Evolutionary conservation across 768 basidiomycete species (phyloP).

Genomic region (Macrolepiota dolichaula): DNA sequence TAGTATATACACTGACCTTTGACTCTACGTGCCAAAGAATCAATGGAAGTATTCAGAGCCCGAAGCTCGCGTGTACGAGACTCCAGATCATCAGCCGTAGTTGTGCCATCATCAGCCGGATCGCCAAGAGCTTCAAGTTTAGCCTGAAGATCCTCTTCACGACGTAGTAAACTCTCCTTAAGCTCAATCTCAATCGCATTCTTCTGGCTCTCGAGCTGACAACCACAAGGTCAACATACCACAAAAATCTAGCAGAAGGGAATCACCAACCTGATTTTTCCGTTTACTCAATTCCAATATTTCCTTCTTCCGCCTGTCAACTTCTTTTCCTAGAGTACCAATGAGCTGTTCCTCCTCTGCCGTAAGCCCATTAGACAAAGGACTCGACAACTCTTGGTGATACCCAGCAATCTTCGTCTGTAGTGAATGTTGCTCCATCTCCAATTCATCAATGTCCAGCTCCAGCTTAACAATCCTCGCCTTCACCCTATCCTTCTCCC

Average conservation of each 20-base stretch:
- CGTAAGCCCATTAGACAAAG: constrained; percentile 73
- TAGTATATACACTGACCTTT: constrained; percentile 39
- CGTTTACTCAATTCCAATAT: constrained; percentile 64
- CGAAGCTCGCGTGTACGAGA: constrained; percentile 66
- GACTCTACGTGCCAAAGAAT: constrained; percentile 56
- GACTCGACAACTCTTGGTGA: constrained; percentile 64
- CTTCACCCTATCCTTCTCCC: constrained; percentile 69
- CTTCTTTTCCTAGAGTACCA: constrained; percentile 65
- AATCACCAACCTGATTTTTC: constrained; percentile 62
- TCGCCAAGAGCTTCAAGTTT: constrained; percentile 79
- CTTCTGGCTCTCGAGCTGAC: constrained; percentile 69
- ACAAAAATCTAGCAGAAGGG: background rate
- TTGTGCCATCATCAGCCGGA: constrained; percentile 45
- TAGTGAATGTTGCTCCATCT: constrained; percentile 64
- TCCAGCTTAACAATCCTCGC: constrained; percentile 64
- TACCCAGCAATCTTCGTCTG: constrained; percentile 63
- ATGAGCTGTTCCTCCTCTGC: constrained; percentile 68
- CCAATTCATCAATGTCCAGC: constrained; percentile 63
- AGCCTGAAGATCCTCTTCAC: constrained; percentile 71
- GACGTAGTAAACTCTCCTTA: constrained; percentile 80
- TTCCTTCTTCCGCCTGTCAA: constrained; percentile 69
- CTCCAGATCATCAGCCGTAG: constrained; percentile 66
- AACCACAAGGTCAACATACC: background rate
- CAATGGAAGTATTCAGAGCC: constrained; percentile 63
- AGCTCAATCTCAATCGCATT: constrained; percentile 89